These are phyloP conservation scores for Bassia scoparia DNA, from an alignment of 148 eudicot species.

Conservation along the genomic window DNA sequence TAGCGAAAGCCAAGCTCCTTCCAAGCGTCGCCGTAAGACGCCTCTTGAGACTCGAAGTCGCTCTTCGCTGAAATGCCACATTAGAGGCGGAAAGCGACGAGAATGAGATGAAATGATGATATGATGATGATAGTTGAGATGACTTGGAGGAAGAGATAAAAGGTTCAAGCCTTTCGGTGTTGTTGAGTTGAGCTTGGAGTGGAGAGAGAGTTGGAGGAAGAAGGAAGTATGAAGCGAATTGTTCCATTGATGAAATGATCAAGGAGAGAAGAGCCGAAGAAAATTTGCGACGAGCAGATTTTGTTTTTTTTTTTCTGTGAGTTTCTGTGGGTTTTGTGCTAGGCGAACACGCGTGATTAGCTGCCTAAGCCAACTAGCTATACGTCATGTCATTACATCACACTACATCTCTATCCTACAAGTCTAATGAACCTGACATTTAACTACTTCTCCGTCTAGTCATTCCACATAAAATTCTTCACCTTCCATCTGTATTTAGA, in stretches of 20 bases:
- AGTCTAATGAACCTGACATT: too few species aligned
- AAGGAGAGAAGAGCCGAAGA: too few species aligned
- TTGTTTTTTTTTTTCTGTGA: background rate
- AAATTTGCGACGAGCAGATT: background rate
- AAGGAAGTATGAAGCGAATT: background rate
- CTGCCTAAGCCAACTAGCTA: too few species aligned
- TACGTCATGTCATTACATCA: too few species aligned
- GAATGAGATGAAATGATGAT: slow-evolving; percentile 8
- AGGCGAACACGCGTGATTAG: too few species aligned
- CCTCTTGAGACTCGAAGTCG: slow-evolving; percentile 71
- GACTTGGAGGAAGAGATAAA: slow-evolving; percentile 30
- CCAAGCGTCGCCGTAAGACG: slow-evolving; percentile 65
- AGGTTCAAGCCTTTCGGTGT: background rate
- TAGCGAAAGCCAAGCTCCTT: slow-evolving; percentile 70
- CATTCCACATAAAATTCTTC: too few species aligned
- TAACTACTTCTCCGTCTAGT: too few species aligned
- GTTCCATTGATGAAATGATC: slow-evolving; percentile 10
- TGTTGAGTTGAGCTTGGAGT: too few species aligned
- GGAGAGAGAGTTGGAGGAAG: too few species aligned
- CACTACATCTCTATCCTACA: too few species aligned
- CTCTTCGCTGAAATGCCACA: slow-evolving; percentile 53
- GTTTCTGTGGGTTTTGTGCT: too few species aligned
- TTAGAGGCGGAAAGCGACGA: slow-evolving; percentile 13
- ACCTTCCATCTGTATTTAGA: too few species aligned
- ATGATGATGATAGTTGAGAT: slow-evolving; percentile 23